Base-by-base conservation (phyloP, 768 basidiomycete species). In the Tulasnella sp. region DNA sequence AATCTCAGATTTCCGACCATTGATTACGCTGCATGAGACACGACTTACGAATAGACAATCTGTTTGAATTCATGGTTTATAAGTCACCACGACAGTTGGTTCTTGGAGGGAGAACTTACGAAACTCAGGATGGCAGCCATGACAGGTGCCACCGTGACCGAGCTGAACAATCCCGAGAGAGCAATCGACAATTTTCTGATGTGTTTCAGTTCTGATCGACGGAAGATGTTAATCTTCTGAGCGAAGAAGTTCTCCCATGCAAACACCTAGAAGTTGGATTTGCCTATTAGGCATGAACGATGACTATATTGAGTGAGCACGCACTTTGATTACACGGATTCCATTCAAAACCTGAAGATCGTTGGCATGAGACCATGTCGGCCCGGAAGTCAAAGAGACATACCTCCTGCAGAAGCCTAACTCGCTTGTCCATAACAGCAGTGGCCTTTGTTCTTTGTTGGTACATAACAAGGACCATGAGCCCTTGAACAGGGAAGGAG, bases 351-450 rank as follows among this genome's bases (percentile, higher is more conserved):
- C 51, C 37, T 61, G 56, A 22, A 54, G 43, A 40, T 20, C n/a
- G 6, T n/a, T n/a, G n/a, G n/a, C n/a, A n/a, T n/a, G n/a, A n/a
- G n/a, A n/a, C n/a, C n/a, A n/a, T n/a, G n/a, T n/a, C n/a, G n/a
- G n/a, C n/a, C n/a, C n/a, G n/a, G n/a, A 49, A n/a, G 32, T 20
- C 24, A 7, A 16, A 8, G 16, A 13, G 20, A 31, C 16, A 20
- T n/a, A 57, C 55, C 47, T 66, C 66, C 9, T 58, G 57, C 5
- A 64, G 45, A 3, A 66, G 58, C 9, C 65, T 51, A 16, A 66
- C 62, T 22, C 66, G 56, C 10, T 58, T 49, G 43, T 67, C 66
- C 20, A 65, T 59, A 31, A 63, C 54, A 31, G 57, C 53, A 31
- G 63, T 37, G 31, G 47, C 34, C 47, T 37, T 48, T 20, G n/a